Evolutionary conservation across 2,329 filamentous ascomycete genomes (phyloP).

Genomic region (Massarina eburnea): DNA sequence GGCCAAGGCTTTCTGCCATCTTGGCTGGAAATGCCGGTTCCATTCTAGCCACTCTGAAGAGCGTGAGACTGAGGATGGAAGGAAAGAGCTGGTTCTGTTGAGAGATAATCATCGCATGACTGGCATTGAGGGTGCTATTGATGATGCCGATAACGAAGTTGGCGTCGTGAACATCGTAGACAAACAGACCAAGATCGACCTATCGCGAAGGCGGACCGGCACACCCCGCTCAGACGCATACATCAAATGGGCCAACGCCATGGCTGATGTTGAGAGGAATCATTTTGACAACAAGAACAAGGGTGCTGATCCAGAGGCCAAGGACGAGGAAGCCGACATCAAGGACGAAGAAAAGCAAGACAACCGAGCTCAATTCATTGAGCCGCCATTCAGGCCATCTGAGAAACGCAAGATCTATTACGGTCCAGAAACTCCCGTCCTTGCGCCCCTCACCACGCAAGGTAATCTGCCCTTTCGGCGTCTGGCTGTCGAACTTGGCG

Average conservation of each 20-base stretch:
- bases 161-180: slow-evolving; percentile 77
- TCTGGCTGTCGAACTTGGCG: slow-evolving; percentile 84
- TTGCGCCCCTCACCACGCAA: slow-evolving; percentile 96
- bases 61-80: slow-evolving; percentile 73
- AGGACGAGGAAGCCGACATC: slow-evolving; percentile 18
- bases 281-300: slow-evolving; percentile 38
- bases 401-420: slow-evolving; percentile 96
- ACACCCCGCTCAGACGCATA: slow-evolving; percentile 76
- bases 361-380: slow-evolving; percentile 76
- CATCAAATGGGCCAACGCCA: slow-evolving; percentile 73
- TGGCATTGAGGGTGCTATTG: slow-evolving; percentile 19
- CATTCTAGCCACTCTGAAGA: slow-evolving; percentile 85
- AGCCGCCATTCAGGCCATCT: slow-evolving; percentile 83
- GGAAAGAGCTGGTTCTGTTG: slow-evolving; percentile 76
- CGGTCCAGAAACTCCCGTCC: slow-evolving; percentile 84
- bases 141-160: slow-evolving; percentile 51
- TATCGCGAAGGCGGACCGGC: slow-evolving; percentile 71
- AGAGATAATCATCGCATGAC: slow-evolving; percentile 56
- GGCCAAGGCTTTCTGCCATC: slow-evolving; percentile 71
- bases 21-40: slow-evolving; percentile 95
- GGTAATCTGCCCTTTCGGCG: slow-evolving; percentile 94
- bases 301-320: slow-evolving; percentile 28
- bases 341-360: slow-evolving; percentile 56
- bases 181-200: slow-evolving; percentile 68
- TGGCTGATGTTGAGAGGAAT: slow-evolving; percentile 46